Base-by-base conservation (phyloP, 345 rosid genomes). In the Aurinia saxatilis region DNA sequence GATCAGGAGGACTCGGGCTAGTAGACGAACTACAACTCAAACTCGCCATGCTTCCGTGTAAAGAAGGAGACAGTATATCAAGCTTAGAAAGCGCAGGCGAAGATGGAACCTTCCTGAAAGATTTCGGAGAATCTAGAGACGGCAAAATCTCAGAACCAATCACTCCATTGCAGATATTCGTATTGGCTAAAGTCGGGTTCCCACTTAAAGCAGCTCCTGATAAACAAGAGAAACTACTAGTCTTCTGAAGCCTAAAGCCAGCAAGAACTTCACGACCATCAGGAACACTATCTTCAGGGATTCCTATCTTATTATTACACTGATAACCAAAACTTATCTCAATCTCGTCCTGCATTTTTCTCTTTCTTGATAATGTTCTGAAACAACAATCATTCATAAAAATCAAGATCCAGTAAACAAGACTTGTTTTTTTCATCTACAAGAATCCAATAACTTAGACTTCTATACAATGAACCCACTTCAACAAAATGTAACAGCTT, bases 181-280 rank as follows among this genome's bases (percentile, higher is more conserved):
- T 93, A 65, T 93, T 90, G 44, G 96, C 99, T 66, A 93, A 77
- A 8, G 99, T 85, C 15, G 99, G 92, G 82, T 90, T 93, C 37
- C 97, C 99, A 65, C 97, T 87, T 65, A 93, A 53, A 50, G 90
- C 97, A 45, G 97, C 99, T 61, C 99, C 99, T n/a, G 99, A 84
- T 59, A 90, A 75, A 77, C 96, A 90, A 72, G 99, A 80, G 78
- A 93, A 85, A 49, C 95, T 82, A 60, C 95, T 80, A 0, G 78
- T 79, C 78, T 78, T 87, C 0, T 70, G 82, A 50, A 84, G 47
- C 64, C 78, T 74, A 44, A 77, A 64, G 19, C 82, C 82, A 8
- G 18, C 56, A n/a, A 45, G 71, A 69, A 70, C 50, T 64, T 73
- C 80, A 67, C 37, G 65, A 7, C 40, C 69, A 31, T 70, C 45